Percentiles rank a stretch among this genome's conserved stretches.
These are phyloP conservation scores for Hypoxylon sp. DNA, from an alignment of 2,329 filamentous ascomycete species.

Conservation along the genomic window DNA sequence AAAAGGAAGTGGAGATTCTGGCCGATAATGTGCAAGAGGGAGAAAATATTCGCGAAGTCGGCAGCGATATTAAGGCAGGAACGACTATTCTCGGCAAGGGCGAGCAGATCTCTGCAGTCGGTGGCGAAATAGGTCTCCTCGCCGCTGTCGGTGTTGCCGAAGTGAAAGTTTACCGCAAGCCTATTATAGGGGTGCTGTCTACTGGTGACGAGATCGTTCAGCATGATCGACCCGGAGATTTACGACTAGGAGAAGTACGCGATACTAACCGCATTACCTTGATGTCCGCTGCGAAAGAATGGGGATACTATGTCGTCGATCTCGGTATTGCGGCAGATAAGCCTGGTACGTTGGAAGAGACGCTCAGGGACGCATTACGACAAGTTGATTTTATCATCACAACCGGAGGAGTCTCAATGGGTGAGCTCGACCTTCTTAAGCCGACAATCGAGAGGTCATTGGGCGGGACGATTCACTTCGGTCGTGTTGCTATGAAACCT, in stretches of 20 bases:
- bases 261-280: conserved; percentile 94
- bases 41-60: conserved; percentile 92
- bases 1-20: conserved; percentile 88
- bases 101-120: conserved; percentile 86
- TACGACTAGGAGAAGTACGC: conserved; percentile 86
- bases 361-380: conserved; percentile 80
- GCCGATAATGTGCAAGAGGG: conserved; percentile 80
- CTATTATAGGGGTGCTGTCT: conserved; percentile 87
- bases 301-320: conserved; percentile 85
- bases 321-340: conserved; percentile 87
- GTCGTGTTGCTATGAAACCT: conserved; percentile 96
- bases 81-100: conserved; percentile 81
- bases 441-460: conserved; percentile 93
- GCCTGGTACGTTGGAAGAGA: conserved; percentile 80
- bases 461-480: conserved; percentile 95
- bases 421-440: conserved; percentile 95
- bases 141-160: conserved; percentile 84
- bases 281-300: conserved; percentile 80
- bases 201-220: conserved; percentile 95
- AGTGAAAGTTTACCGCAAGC: conserved; percentile 81
- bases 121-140: conserved; percentile 91
- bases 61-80: conserved; percentile 84
- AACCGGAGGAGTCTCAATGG: conserved; percentile 96
- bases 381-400: conserved; percentile 88
- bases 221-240: conserved; percentile 72